These are phyloP conservation scores for Fusarium sp. DNA, from an alignment of 2,329 filamentous ascomycete genomes.

Conservation along the genomic window DNA sequence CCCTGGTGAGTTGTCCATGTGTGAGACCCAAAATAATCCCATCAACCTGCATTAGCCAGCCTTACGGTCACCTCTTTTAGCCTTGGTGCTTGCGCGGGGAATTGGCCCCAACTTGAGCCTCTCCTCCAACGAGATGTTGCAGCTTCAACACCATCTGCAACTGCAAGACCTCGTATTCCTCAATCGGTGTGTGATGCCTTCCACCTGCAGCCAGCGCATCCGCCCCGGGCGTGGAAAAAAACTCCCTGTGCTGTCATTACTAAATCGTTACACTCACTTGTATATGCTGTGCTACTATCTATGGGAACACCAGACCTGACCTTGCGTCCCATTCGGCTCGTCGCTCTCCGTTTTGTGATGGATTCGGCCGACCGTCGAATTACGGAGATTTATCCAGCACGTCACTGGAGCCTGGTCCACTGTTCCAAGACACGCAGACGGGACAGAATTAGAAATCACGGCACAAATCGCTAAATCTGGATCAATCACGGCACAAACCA, in stretches of 20 bases:
- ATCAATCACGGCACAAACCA: background rate
- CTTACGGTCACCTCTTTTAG: conserved; percentile 4
- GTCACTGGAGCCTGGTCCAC: background rate
- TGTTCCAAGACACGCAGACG: background rate
- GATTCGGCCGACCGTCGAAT: conserved; percentile 7
- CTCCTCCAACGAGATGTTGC: conserved; percentile 27
- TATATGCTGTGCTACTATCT: background rate
- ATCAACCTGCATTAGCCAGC: conserved; percentile 32
- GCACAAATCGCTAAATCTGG: background rate
- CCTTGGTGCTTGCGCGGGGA: background rate
- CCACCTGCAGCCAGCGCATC: conserved; percentile 15
- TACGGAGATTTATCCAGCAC: conserved; percentile 18
- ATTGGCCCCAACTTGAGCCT: conserved; percentile 16
- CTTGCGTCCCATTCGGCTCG: background rate
- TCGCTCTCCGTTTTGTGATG: conserved; percentile 8
- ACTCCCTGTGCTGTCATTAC: conserved; percentile 8
- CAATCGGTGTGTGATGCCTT: conserved; percentile 29
- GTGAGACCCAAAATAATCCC: background rate
- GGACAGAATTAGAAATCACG: conserved; percentile 17
- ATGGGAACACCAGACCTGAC: background rate
- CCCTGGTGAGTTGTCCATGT: conserved; percentile 2
- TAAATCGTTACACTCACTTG: background rate
- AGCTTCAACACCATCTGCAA: conserved; percentile 9
- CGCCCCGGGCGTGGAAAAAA: background rate
- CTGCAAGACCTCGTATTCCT: conserved; percentile 25